phyloP scores from a whole-genome alignment of 352 stramenopile species.

The Thalassiosira hispida region DNA sequence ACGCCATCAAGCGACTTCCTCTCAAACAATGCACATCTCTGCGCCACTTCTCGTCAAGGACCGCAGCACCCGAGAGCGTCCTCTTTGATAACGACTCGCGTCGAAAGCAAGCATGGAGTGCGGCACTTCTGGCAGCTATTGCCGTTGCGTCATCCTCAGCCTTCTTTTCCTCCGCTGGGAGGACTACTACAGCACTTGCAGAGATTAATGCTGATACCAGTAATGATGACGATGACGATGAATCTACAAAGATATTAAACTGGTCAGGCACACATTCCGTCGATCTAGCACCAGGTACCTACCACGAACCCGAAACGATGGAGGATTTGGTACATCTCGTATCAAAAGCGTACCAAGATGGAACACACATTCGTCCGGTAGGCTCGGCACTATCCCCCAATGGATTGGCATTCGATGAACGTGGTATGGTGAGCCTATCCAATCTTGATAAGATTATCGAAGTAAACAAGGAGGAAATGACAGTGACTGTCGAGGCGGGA shows the following conservation, averaged over 20 bases:
- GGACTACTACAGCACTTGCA: slow-evolving; percentile 1
- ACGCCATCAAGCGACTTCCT: not conserved
- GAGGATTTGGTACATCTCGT: slow-evolving; percentile 72
- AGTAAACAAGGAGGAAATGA: slow-evolving; percentile 89
- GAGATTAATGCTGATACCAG: slow-evolving; percentile 1
- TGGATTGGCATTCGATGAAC: slow-evolving; percentile 91
- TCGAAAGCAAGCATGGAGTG: not conserved
- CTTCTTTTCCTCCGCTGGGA: not conserved
- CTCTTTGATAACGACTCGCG: not conserved
- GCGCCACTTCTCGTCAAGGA: not conserved
- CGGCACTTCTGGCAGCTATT: not conserved
- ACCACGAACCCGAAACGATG: slow-evolving; percentile 78
- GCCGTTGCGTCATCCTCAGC: not conserved
- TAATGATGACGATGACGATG: not conserved
- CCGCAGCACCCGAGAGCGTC: not conserved
- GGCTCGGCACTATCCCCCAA: slow-evolving; percentile 96
- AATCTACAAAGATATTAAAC: slow-evolving; percentile 73
- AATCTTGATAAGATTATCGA: slow-evolving; percentile 91
- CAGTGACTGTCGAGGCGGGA: slow-evolving; percentile 90
- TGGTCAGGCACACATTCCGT: slow-evolving; percentile 82
- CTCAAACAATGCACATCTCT: not conserved
- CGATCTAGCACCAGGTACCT: slow-evolving; percentile 53
- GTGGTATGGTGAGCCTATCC: slow-evolving; percentile 91
- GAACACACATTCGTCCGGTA: slow-evolving; percentile 90
- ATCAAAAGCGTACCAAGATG: slow-evolving; percentile 58